These are phyloP conservation scores for Simplicillium sp. DNA, from an alignment of 2,329 filamentous ascomycete genomes.

Conservation along the genomic window DNA sequence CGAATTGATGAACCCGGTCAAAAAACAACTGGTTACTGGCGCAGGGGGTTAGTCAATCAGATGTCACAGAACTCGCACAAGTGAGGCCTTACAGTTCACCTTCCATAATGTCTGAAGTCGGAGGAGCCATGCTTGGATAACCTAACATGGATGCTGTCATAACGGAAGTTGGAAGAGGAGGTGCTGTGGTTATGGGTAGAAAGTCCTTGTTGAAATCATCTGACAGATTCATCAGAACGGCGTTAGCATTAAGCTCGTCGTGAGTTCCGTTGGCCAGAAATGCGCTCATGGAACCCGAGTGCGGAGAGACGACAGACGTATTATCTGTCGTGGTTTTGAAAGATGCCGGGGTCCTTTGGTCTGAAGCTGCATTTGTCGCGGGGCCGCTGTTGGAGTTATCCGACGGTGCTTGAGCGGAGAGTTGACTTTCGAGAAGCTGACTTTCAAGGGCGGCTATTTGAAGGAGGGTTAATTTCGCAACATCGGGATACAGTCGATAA, in stretches of 20 bases:
- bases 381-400: background rate
- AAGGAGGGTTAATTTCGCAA: background rate
- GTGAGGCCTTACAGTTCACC: slow-evolving; percentile 6
- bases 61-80: background rate
- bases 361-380: background rate
- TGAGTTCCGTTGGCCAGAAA: no score
- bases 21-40: slow-evolving; percentile 12
- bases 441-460: slow-evolving; percentile 3
- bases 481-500: background rate
- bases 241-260: no score
- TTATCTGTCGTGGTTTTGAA: no score
- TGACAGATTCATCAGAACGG: background rate
- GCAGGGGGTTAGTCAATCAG: background rate
- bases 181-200: no score
- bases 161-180: no score
- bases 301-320: no score
- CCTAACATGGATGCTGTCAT: no score
- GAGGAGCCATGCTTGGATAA: no score
- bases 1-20: slow-evolving; percentile 10
- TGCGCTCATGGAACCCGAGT: no score
- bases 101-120: slow-evolving; percentile 2
- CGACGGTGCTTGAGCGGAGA: background rate
- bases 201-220: background rate
- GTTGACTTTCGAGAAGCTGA: slow-evolving; percentile 1
- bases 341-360: background rate